Evolutionary conservation across 148 eudicot genomes (phyloP).

Genomic region (Rhododendron molle): DNA sequence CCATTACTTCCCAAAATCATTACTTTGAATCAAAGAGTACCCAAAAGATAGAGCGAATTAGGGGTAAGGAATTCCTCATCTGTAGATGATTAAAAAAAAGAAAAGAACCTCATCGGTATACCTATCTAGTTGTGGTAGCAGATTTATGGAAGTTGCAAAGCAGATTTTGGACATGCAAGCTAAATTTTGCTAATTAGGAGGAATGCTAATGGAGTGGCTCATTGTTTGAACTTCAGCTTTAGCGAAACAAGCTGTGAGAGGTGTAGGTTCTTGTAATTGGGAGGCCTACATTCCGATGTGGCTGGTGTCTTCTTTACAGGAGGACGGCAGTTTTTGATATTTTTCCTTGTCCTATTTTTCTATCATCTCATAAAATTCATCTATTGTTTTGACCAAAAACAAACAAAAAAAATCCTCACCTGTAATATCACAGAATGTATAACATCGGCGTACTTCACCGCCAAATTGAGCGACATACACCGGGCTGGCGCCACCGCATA

Average conservation of each 20-base stretch:
- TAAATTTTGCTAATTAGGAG: not conserved
- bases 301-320: not conserved
- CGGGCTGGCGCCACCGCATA: slow-evolving; percentile 79
- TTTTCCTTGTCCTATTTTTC: not conserved
- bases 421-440: slow-evolving; percentile 77
- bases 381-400: not conserved
- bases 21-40: not conserved
- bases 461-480: slow-evolving; percentile 94
- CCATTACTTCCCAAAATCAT: not conserved
- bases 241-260: not conserved
- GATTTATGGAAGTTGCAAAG: not conserved
- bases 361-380: not conserved
- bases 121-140: not conserved
- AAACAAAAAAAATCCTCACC: slow-evolving; percentile 28
- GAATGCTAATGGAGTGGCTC: not conserved
- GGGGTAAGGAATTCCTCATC: not conserved
- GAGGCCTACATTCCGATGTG: not conserved
- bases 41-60: not conserved
- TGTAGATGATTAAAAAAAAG: not conserved
- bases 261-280: not conserved
- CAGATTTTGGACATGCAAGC: not conserved
- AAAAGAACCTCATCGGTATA: not conserved
- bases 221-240: not conserved
- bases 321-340: not conserved
- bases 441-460: slow-evolving; percentile 92